phyloP scores from a whole-genome alignment of 1,139 yeast species.

The Spencermartinsiella ligniputridi region DNA sequence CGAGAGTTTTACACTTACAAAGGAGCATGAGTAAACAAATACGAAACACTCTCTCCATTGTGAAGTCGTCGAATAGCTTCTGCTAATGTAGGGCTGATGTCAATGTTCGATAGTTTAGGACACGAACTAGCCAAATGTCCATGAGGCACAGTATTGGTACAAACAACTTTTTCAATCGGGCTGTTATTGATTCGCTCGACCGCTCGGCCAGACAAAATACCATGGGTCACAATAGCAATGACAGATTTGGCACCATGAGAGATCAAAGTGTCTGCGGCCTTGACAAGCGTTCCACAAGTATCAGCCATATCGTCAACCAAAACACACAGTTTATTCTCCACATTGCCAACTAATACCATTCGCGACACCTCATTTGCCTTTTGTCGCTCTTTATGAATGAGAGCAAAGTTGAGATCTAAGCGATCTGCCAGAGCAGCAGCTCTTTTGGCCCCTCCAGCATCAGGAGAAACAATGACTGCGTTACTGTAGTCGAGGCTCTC shows the following conservation, averaged over 20 bases:
- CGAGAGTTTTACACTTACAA: too few species aligned
- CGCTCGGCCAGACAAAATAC: constrained; percentile 84
- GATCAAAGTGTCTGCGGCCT: constrained; percentile 86
- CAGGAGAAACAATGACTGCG: constrained; percentile 89
- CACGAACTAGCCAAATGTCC: constrained; percentile 64
- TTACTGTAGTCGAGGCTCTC: constrained; percentile 57
- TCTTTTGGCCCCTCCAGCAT: constrained; percentile 98
- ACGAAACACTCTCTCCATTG: constrained; percentile 95
- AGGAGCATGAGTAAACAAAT: constrained; percentile 76
- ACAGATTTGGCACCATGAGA: constrained; percentile 78
- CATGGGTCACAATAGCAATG: constrained; percentile 94
- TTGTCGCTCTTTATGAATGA: constrained; percentile 94
- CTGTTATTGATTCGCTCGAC: constrained; percentile 74
- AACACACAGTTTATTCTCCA: constrained; percentile 75
- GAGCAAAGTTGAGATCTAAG: constrained; percentile 85
- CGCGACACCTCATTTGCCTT: constrained; percentile 88
- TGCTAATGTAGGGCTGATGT: constrained; percentile 73
- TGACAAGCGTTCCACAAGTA: constrained; percentile 93
- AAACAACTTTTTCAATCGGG: constrained; percentile 71
- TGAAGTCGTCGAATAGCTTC: constrained; percentile 94
- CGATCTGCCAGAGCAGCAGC: constrained; percentile 94
- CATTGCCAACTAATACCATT: constrained; percentile 97
- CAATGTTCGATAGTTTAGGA: constrained; percentile 76
- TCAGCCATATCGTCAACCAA: constrained; percentile 98
- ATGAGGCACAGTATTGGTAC: constrained; percentile 93